phyloP scores from a whole-genome alignment of 768 basidiomycete species.

The Russula virescens region DNA sequence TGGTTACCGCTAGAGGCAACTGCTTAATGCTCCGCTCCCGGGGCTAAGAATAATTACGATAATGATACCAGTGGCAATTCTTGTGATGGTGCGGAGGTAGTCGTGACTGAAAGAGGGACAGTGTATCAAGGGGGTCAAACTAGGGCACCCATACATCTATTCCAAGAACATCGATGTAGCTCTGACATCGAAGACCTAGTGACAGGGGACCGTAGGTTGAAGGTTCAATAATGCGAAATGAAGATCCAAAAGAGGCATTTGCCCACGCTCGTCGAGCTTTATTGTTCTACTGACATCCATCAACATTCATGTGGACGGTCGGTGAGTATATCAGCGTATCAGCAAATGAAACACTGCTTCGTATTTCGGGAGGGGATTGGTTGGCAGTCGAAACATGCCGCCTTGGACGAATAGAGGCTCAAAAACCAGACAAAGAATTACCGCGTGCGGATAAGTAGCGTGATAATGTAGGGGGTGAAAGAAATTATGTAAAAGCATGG shows the following conservation, averaged over 20 bases:
- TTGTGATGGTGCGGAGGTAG: neutral
- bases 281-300: neutral
- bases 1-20: neutral
- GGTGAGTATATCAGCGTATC: neutral
- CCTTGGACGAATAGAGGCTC: neutral
- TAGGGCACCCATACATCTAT: neutral
- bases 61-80: neutral
- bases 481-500: neutral
- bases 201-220: neutral
- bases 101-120: neutral
- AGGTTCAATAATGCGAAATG: neutral
- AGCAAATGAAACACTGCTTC: neutral
- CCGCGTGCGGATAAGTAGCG: neutral
- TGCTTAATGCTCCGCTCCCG: neutral
- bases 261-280: neutral
- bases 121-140: neutral
- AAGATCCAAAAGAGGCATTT: neutral
- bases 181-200: neutral
- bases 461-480: neutral
- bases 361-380: neutral
- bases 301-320: neutral
- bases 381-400: neutral
- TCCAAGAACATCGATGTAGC: too few relatives aligned
- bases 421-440: neutral
- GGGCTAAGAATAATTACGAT: neutral